These are phyloP conservation scores for Taxawa tesnikishii DNA, from an alignment of 2,329 filamentous ascomycete species.

Conservation along the genomic window DNA sequence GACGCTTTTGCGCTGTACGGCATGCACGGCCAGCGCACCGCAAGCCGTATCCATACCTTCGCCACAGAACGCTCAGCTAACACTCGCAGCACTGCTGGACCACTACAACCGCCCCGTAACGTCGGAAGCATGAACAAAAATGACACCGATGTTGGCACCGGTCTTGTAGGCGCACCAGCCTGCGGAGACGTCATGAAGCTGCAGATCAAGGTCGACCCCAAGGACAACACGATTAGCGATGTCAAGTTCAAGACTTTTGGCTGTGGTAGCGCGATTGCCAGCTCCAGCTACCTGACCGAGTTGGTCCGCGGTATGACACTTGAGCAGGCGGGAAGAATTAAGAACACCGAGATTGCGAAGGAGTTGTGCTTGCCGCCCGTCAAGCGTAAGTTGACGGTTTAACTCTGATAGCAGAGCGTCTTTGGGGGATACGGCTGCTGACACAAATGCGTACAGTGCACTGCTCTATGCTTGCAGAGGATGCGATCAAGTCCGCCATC, in stretches of 20 bases:
- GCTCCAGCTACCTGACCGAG: conserved; percentile 87
- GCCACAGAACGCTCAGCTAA: conserved; percentile 22
- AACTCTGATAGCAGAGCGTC: background rate
- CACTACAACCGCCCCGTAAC: conserved; percentile 72
- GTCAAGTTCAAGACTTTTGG: conserved; percentile 99
- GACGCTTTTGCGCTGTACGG: too few relatives aligned
- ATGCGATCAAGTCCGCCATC: conserved; percentile 86
- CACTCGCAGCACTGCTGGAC: conserved; percentile 48
- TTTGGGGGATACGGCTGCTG: conserved; percentile 2
- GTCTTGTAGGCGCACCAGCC: conserved; percentile 80
- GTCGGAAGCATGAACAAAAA: conserved; percentile 70
- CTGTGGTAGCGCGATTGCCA: conserved; percentile 88
- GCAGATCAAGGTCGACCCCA: conserved; percentile 82
- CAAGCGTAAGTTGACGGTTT: conserved; percentile 50
- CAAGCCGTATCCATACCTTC: too few relatives aligned
- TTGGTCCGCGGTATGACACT: conserved; percentile 91
- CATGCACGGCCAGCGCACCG: too few relatives aligned
- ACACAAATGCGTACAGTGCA: conserved; percentile 46
- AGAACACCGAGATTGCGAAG: conserved; percentile 97
- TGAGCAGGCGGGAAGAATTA: conserved; percentile 82
- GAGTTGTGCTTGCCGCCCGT: conserved; percentile 83
- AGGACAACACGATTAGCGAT: conserved; percentile 78
- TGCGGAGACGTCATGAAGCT: conserved; percentile 92
- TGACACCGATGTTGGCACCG: conserved; percentile 74
- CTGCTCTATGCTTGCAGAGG: conserved; percentile 86